Conservation (phyloP, 108 stramenopile genomes). For the Nitzschia putrida region DNA sequence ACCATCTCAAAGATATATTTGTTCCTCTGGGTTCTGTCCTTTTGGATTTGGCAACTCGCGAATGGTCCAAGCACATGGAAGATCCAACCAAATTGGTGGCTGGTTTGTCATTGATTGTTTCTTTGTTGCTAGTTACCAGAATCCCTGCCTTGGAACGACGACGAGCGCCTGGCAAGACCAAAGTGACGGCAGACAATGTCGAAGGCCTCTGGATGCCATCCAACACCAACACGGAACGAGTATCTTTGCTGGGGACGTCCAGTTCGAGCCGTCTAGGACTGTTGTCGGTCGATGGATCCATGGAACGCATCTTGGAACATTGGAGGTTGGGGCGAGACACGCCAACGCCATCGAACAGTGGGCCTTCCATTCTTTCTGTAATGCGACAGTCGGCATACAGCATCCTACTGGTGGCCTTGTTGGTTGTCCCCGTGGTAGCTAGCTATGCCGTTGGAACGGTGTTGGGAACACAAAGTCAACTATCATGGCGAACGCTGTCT, state of each 20-base stretch:
- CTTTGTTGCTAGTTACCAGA: constrained; percentile 48
- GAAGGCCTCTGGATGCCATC: constrained; percentile 46
- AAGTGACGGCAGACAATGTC: constrained; percentile 24
- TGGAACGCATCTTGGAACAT: constrained; percentile 64
- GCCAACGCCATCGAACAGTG: background rate
- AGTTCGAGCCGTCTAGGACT: constrained; percentile 68
- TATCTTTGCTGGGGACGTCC: constrained; percentile 68
- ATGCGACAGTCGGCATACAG: constrained; percentile 46
- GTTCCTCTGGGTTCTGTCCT: constrained; percentile 31
- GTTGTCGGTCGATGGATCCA: constrained; percentile 57
- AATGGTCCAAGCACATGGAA: constrained; percentile 7
- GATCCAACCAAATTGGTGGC: constrained; percentile 63
- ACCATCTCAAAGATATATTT: constrained; percentile 26
- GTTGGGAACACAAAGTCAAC: background rate
- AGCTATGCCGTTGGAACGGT: background rate
- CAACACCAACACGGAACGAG: constrained; percentile 38
- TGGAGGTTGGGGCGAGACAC: constrained; percentile 34
- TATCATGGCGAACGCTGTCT: constrained; percentile 53
- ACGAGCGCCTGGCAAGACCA: constrained; percentile 12
- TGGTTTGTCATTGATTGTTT: constrained; percentile 51
- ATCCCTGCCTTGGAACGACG: constrained; percentile 59
- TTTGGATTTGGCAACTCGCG: constrained; percentile 24
- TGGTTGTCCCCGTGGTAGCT: constrained; percentile 9
- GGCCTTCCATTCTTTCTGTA: constrained; percentile 17
- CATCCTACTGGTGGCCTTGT: constrained; percentile 28